These are phyloP conservation scores for Leishmania amazonensis DNA, from an alignment of 208 protist species.

Conservation along the genomic window DNA sequence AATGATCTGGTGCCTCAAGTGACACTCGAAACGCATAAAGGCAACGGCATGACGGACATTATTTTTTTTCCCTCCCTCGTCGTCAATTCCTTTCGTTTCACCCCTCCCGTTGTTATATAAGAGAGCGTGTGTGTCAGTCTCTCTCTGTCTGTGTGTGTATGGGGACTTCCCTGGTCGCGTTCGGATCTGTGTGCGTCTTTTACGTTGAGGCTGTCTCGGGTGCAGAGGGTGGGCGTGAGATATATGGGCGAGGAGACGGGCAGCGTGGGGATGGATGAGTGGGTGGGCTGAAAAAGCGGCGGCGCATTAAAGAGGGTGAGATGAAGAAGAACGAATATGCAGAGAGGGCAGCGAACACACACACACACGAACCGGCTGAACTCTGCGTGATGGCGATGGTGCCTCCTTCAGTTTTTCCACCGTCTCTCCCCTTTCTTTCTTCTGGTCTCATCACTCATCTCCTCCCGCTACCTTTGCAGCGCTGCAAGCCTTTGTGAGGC, in stretches of 20 bases:
- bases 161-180: not conserved
- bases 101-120: not conserved
- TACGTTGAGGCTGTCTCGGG: not conserved
- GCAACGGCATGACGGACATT: not conserved
- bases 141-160: not conserved
- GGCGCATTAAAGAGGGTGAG: not conserved
- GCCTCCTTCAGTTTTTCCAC: not conserved
- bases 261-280: not conserved
- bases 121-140: not conserved
- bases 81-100: no score
- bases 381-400: not conserved
- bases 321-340: not conserved
- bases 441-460: not conserved
- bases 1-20: not conserved
- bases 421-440: not conserved
- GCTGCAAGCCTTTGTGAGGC: not conserved
- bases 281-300: not conserved
- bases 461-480: not conserved
- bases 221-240: not conserved
- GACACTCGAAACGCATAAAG: not conserved
- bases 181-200: not conserved
- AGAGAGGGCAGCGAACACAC: not conserved
- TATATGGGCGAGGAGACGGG: not conserved
- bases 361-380: not conserved
- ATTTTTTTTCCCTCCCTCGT: not conserved